A percentile compares a stretch with the other conserved stretches of the same genome.
Evolutionary conservation across 257 asterid genomes (phyloP).

Genomic region (Gardenia jasminoides): DNA sequence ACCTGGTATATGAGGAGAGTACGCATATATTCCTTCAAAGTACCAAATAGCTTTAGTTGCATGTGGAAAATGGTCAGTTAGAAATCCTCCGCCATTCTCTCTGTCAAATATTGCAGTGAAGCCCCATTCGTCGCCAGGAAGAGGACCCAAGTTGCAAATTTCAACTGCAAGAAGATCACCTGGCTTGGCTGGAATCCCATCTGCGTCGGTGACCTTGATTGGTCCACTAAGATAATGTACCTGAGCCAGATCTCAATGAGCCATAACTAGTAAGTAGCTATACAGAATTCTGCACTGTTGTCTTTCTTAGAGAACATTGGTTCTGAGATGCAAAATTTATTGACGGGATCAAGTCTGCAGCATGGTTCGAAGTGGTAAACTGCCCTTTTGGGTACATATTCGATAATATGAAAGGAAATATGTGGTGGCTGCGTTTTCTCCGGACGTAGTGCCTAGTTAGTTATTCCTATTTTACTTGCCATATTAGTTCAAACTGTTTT

Average conservation of each 20-base stretch:
- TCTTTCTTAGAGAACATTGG: background rate
- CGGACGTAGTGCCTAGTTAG: background rate
- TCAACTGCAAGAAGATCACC: slow-evolving; percentile 90
- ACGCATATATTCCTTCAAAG: slow-evolving; percentile 91
- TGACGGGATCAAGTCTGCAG: background rate
- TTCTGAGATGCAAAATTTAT: background rate
- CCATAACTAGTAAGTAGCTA: background rate
- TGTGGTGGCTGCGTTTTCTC: background rate
- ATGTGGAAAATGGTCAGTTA: slow-evolving; percentile 83
- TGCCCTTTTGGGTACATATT: background rate
- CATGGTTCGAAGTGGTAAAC: background rate
- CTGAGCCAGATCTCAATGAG: slow-evolving; percentile 33
- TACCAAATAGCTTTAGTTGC: slow-evolving; percentile 96
- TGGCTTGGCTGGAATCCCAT: slow-evolving; percentile 69
- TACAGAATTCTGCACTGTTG: background rate
- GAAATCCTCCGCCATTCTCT: slow-evolving; percentile 95
- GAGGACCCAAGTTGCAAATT: slow-evolving; percentile 91
- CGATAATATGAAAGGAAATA: background rate
- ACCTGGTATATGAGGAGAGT: slow-evolving; percentile 98
- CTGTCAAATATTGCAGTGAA: slow-evolving; percentile 88
- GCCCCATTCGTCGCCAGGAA: slow-evolving; percentile 98
- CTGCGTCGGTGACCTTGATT: slow-evolving; percentile 61
- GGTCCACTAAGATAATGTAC: slow-evolving; percentile 97
- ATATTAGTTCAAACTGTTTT: background rate
- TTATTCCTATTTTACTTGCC: background rate